Evolutionary conservation across 1,139 yeast genomes (phyloP), one percentile per base, ranked within the genome.

Genomic region (Candida pseudocylindracea): DNA sequence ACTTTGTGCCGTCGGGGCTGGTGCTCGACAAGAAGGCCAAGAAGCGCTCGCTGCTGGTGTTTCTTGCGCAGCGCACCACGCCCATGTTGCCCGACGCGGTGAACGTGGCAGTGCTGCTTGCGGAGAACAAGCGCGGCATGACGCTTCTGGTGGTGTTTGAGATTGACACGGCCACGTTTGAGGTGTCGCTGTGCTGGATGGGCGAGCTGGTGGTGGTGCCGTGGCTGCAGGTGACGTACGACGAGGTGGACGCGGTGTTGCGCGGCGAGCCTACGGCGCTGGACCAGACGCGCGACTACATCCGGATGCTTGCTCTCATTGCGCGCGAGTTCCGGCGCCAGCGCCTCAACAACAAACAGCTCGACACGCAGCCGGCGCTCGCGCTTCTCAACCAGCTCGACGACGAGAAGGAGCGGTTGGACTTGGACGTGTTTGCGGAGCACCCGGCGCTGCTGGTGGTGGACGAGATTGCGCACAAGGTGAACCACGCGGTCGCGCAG

Each of bases 41-140:
- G 51, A 83, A 81, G 55, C 68, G 96, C 48, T 81, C 92, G 2
- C 71, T 88, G 2, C 72, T 93, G 10, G 96, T 88, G 7, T 76
- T 74, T 46, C 65, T 88, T 51, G 91, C 92, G n/a, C 93, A 85
- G 47, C 73, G 72, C 40, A 53, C 61, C 15, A 65, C 66, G 10
- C 69, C 75, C 39, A 59, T 88, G 44, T 65, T 78, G 41, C 95
- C 96, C 2, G 57, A 57, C 28, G 61, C 63, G 32, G 61, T 81
- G 32, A 72, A 70, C 40, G 63, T 67, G 10, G 41, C 60, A 28
- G 58, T 78, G 32, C 70, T 83, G 2, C 73, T 88, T 45, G 58
- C 62, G 31, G 72, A 67, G 34, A 71, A 67, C 38, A 66, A 65
- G 37, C 58, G 61, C 37, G 63, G 72, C 29, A 68, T 83, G 35